These are phyloP conservation scores for Thraustochytrium striatum DNA, from an alignment of 352 stramenopile species.

Conservation along the genomic window DNA sequence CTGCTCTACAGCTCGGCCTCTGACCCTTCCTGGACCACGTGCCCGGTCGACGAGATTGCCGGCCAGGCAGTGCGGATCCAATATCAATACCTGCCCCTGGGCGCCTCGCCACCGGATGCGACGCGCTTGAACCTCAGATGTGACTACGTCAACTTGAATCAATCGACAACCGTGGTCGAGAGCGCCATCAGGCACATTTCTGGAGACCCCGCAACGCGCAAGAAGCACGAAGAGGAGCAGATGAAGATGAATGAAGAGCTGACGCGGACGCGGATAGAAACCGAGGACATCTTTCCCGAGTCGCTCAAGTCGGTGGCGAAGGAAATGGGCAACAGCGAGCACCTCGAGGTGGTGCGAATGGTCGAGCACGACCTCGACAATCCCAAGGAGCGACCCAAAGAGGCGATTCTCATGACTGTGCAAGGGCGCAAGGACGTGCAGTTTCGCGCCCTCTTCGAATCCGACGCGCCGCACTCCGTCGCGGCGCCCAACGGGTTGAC, in stretches of 20 bases:
- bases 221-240: neutral
- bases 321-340: neutral
- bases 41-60: neutral
- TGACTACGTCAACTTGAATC: neutral
- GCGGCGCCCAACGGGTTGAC: too few relatives aligned
- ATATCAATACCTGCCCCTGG: neutral
- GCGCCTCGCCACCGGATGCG: neutral
- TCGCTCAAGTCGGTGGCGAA: neutral
- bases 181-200: neutral
- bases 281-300: neutral
- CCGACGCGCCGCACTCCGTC: neutral
- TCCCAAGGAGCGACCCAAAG: neutral
- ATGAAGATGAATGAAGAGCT: neutral
- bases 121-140: neutral
- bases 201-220: neutral
- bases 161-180: neutral
- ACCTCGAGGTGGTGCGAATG: neutral
- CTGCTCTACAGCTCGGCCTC: constrained; percentile 6
- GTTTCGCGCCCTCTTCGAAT: neutral
- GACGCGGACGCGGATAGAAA: neutral
- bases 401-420: neutral
- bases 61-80: neutral
- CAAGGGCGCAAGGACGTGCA: neutral
- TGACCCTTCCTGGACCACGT: neutral
- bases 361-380: neutral